Percentiles rank a stretch among this genome's conserved stretches.
These are phyloP conservation scores for Calonectria pteridis DNA, from an alignment of 2,329 filamentous ascomycete genomes.

Conservation along the genomic window DNA sequence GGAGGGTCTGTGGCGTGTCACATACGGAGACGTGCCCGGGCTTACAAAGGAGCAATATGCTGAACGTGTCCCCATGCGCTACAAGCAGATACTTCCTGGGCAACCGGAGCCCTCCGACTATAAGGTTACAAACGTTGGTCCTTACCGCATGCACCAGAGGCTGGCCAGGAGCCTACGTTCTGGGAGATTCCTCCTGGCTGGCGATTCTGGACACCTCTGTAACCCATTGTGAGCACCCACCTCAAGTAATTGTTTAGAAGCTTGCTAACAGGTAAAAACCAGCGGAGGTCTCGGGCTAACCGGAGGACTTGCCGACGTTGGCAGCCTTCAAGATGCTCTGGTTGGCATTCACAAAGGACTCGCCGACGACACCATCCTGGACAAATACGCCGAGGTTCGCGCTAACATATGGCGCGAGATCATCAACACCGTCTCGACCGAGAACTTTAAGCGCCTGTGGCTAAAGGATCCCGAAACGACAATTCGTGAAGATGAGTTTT, in stretches of 20 bases:
- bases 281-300: background rate
- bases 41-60: background rate
- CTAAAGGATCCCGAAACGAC: background rate
- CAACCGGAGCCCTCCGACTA: background rate
- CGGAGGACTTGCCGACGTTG: background rate
- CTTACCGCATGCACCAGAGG: conserved; percentile 1
- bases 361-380: background rate
- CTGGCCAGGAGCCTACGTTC: background rate
- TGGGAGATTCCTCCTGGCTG: background rate
- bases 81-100: background rate
- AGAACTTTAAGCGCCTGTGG: background rate
- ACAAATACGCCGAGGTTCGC: background rate
- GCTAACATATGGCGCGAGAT: background rate
- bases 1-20: background rate
- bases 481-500: background rate
- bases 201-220: background rate
- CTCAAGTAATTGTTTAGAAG: background rate
- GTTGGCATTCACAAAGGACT: background rate
- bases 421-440: background rate
- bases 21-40: background rate
- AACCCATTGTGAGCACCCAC: background rate
- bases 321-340: background rate
- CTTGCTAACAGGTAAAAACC: background rate
- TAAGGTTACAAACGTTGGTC: background rate
- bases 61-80: background rate